phyloP scores from a whole-genome alignment of 1,284 basidiomycete genomes.

The Heterobasidion irregulare region DNA sequence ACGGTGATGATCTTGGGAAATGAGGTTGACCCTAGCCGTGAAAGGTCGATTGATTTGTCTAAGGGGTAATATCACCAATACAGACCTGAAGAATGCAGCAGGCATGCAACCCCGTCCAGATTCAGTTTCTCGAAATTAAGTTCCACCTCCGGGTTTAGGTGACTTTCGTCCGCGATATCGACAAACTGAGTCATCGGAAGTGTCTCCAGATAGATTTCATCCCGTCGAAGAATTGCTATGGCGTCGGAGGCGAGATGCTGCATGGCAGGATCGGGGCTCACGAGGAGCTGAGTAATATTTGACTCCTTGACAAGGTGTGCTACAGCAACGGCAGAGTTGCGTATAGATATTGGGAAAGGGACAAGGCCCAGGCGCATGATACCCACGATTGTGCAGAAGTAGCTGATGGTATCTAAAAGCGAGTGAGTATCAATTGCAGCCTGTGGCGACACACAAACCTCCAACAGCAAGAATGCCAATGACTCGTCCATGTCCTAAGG shows the following conservation, averaged over 20 bases:
- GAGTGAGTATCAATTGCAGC: neutral
- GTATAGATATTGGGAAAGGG: slow-evolving; percentile 1
- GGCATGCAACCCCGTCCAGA: slow-evolving; percentile 8
- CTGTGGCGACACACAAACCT: too few relatives aligned
- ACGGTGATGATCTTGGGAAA: slow-evolving; percentile 21
- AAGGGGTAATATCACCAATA: neutral
- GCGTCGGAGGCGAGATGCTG: neutral
- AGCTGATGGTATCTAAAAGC: slow-evolving; percentile 14
- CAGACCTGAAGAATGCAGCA: slow-evolving; percentile 29
- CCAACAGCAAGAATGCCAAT: neutral
- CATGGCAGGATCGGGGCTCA: slow-evolving; percentile 3
- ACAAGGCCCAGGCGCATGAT: slow-evolving; percentile 13
- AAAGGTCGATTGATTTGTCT: neutral
- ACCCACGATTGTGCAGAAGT: slow-evolving; percentile 11
- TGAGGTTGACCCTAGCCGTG: slow-evolving; percentile 18
- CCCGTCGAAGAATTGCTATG: neutral
- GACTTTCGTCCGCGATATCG: neutral
- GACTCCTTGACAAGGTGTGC: slow-evolving; percentile 1
- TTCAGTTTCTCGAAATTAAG: neutral
- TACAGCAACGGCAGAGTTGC: neutral
- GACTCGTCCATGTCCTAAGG: neutral
- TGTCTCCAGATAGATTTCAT: neutral
- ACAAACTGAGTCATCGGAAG: slow-evolving; percentile 1
- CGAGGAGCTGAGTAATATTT: neutral
- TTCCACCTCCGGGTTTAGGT: neutral